Conservation (phyloP, 2,329 filamentous ascomycete species). For the Clarireedia paspali region DNA sequence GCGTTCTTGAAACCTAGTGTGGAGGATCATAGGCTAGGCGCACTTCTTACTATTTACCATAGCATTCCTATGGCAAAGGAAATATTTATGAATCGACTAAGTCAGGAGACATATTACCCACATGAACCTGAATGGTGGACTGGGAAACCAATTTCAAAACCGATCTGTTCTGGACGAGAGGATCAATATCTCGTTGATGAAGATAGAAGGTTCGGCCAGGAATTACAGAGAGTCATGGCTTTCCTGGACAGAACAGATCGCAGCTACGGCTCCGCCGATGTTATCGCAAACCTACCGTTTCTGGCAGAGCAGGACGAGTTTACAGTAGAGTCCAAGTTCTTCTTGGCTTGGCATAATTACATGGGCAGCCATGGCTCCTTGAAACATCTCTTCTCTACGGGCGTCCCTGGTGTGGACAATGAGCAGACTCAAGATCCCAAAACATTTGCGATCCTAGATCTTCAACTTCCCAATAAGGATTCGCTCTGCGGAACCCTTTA, state of each 20-base stretch:
- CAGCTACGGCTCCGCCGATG: slow-evolving; percentile 48
- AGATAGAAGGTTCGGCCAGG: slow-evolving; percentile 43
- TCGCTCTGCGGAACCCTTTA: slow-evolving; percentile 25
- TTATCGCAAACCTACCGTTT: slow-evolving; percentile 32
- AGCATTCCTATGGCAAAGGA: slow-evolving; percentile 52
- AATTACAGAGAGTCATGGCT: slow-evolving; percentile 44
- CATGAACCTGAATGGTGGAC: slow-evolving; percentile 54
- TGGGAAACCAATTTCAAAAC: slow-evolving; percentile 40
- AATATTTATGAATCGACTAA: slow-evolving; percentile 39
- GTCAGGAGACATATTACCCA: slow-evolving; percentile 42
- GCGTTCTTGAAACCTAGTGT: slow-evolving; percentile 44
- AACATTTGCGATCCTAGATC: slow-evolving; percentile 27
- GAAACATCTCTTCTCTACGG: slow-evolving; percentile 24
- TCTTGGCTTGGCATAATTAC: slow-evolving; percentile 20
- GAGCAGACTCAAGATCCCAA: slow-evolving; percentile 8
- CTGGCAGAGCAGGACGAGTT: slow-evolving; percentile 16
- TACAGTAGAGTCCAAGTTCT: slow-evolving; percentile 27
- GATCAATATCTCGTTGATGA: slow-evolving; percentile 18
- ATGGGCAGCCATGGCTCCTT: slow-evolving; percentile 12
- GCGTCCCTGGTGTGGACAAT: slow-evolving; percentile 15
- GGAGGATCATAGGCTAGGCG: slow-evolving; percentile 36
- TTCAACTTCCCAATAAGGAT: slow-evolving; percentile 21
- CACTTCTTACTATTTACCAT: slow-evolving; percentile 50
- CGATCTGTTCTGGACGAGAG: slow-evolving; percentile 11
- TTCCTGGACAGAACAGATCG: slow-evolving; percentile 55